Evolutionary conservation across 1,284 basidiomycete genomes (phyloP).

Genomic region (Boletus semigastroideus): DNA sequence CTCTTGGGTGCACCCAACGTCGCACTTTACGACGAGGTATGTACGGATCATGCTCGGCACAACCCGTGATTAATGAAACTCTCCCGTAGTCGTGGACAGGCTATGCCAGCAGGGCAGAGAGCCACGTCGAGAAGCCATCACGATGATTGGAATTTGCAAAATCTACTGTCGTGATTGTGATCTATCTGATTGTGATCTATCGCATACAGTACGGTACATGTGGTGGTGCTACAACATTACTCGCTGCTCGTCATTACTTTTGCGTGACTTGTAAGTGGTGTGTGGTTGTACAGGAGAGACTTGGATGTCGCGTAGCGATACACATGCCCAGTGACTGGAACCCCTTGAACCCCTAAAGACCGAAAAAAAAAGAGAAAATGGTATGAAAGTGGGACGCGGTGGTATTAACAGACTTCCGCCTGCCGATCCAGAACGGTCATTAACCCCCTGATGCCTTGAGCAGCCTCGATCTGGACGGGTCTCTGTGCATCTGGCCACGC

Average conservation of each 20-base stretch:
- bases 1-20: conserved; percentile 59
- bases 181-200: conserved; percentile 14
- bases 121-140: conserved; percentile 54
- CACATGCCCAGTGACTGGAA: conserved; percentile 22
- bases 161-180: conserved; percentile 4
- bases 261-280: conserved; percentile 11
- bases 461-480: conserved; percentile 35
- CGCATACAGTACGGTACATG: conserved; percentile 7
- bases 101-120: conserved; percentile 67
- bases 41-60: conserved; percentile 24
- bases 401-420: conserved; percentile 26
- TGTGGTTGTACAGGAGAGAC: conserved; percentile 20
- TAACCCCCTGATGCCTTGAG: conserved; percentile 35
- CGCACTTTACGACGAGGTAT: conserved; percentile 83
- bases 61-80: conserved; percentile 19
- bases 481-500: conserved; percentile 34
- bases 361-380: conserved; percentile 2
- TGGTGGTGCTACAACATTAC: conserved; percentile 35
- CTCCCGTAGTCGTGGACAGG: conserved; percentile 76
- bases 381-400: background rate
- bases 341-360: conserved; percentile 14
- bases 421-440: conserved; percentile 38
- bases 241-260: conserved; percentile 19
- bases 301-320: conserved; percentile 20
- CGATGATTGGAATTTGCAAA: conserved; percentile 8